phyloP scores from a whole-genome alignment of 176 grass and related monocot species.

The Rhynchospora pubera region DNA sequence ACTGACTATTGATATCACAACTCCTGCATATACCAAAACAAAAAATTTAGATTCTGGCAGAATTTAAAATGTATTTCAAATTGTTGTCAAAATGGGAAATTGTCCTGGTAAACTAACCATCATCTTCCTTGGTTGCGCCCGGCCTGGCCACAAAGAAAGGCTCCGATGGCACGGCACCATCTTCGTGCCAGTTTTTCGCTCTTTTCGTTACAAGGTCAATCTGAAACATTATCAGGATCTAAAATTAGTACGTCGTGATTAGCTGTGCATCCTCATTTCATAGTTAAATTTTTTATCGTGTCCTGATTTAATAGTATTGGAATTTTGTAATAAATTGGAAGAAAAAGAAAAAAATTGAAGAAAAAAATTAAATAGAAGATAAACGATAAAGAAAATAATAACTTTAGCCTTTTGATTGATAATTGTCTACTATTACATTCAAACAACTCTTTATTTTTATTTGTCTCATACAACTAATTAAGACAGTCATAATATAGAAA shows the following conservation, averaged over 20 bases:
- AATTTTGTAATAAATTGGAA: no score
- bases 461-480: no score
- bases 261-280: neutral
- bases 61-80: neutral
- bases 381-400: no score
- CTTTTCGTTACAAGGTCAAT: conserved; percentile 71
- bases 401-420: no score
- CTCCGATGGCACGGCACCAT: conserved; percentile 82
- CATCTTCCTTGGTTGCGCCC: conserved; percentile 71
- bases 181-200: conserved; percentile 91
- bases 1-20: conserved; percentile 87
- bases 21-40: conserved; percentile 28
- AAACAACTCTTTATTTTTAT: no score
- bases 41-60: neutral
- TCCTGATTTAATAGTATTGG: no score
- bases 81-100: neutral
- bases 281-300: no score
- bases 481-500: no score
- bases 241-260: neutral
- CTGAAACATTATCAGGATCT: conserved; percentile 2
- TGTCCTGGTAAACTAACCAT: conserved; percentile 46
- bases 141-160: conserved; percentile 84
- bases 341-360: no score
- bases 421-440: no score
- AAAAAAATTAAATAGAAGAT: no score